Evolutionary conservation across 2,329 filamentous ascomycete genomes (phyloP).

Genomic region (Aspergillus calidoustus): DNA sequence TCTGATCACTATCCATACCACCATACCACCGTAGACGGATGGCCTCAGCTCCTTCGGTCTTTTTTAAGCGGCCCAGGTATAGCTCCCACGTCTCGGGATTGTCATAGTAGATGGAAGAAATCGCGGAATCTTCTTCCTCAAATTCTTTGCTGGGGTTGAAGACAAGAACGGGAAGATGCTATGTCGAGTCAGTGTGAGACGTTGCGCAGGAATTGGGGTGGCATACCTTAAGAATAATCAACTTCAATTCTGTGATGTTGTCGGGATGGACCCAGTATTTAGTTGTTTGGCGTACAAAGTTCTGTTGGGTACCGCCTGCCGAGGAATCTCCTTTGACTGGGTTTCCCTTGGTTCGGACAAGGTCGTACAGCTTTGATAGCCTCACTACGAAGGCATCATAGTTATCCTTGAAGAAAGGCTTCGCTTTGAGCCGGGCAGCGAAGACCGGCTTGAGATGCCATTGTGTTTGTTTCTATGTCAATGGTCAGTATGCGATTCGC

Average conservation of each 20-base stretch:
- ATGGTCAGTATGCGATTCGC: slow-evolving; percentile 6
- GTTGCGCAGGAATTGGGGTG: not conserved
- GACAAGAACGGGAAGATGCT: slow-evolving; percentile 91
- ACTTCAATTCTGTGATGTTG: slow-evolving; percentile 96
- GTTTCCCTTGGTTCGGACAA: slow-evolving; percentile 90
- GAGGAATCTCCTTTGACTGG: slow-evolving; percentile 90
- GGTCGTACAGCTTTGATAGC: slow-evolving; percentile 91
- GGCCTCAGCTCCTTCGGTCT: slow-evolving; percentile 95
- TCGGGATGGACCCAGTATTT: slow-evolving; percentile 99
- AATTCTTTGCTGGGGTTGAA: slow-evolving; percentile 99
- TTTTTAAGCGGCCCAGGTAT: slow-evolving; percentile 92
- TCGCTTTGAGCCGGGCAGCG: slow-evolving; percentile 88
- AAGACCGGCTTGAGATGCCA: slow-evolving; percentile 97
- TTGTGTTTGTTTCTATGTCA: slow-evolving; percentile 79
- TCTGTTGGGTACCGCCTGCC: slow-evolving; percentile 89
- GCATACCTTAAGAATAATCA: slow-evolving; percentile 86
- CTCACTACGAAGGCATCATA: slow-evolving; percentile 96
- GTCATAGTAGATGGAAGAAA: slow-evolving; percentile 98
- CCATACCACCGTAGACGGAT: slow-evolving; percentile 98
- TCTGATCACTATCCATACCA: slow-evolving; percentile 91
- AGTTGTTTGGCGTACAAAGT: slow-evolving; percentile 94
- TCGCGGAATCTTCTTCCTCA: slow-evolving; percentile 84
- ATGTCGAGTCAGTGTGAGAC: slow-evolving; percentile 4
- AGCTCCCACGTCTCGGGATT: slow-evolving; percentile 93
- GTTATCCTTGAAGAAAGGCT: slow-evolving; percentile 98